Evolutionary conservation across 768 basidiomycete species (phyloP), one percentile per base, ranked within the genome.

Genomic region (Termitomyces sp.): DNA sequence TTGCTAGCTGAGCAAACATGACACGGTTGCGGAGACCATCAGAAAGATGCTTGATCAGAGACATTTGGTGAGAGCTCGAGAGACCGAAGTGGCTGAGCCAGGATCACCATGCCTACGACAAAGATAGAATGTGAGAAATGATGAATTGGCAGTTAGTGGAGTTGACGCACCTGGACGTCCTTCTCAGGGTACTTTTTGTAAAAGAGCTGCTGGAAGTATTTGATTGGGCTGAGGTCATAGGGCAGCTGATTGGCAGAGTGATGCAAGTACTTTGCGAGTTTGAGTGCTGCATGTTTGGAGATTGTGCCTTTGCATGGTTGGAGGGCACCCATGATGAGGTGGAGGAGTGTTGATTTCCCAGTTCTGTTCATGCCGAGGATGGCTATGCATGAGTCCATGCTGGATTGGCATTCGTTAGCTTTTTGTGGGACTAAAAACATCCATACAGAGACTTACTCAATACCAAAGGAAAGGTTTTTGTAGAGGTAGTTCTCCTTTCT

Each of bases 241-340:
- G 97, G 97, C 10, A 99, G 85, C 72, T 99, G 97, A 73, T 99
- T 97, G 29, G 97, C 95, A 53, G 90, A 92, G 78, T 99, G 97
- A 76, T 99, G 97, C 5, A 91, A 94, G 80, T 99, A 99, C 74
- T 98, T 99, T 63, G 95, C 92, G 57, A 99, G 85, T 73, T 99
- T 99, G 65, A 99, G 83, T 21, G 79, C 81, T 42, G 88, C 78
- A 71, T 99, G 97, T 66, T 92, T 92, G 49, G 90, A 90, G 63
- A 99, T 71, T 38, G 92, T 93, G 50, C 97, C 97, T 70, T 89
- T 82, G 62, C 74, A 75, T 1, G 96, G 94, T 56, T 89, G 87
- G 38, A 95, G 81, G 10, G 68, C 80, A 56, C 90, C 80, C 21
- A 90, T 98, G 75, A 99, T 91, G 51, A 97, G 82, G 76, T 95